Evolutionary conservation across 2,329 filamentous ascomycete genomes (phyloP), one percentile per base, ranked within the genome.

Genomic region (Claviceps arundinis): DNA sequence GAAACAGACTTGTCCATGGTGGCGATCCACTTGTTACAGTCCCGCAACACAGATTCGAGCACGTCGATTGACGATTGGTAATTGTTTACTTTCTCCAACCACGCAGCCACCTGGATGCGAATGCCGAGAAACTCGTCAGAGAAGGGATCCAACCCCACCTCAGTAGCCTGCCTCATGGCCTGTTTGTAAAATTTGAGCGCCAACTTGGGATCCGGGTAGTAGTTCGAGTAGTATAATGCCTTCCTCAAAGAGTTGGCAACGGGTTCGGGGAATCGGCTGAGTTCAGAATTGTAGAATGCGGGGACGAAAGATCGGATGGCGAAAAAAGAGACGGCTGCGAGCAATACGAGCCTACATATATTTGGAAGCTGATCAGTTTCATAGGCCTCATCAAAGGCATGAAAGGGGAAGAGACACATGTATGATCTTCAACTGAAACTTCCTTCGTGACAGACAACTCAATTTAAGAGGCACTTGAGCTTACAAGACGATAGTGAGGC

Each of bases 111-210:
- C 64, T 90, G 82, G 49, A 97, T 83, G 62, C 89, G 88, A 50
- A 97, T 82, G 8, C 93, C 93, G 59, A 96, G 76, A 37, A 96
- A 84, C 65, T 96, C 90, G 60, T 96, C 87, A 4, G 87, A 90
- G 64, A 90, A 94, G 0, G 87, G 88, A 63, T 97, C 89, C 71
- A 98, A 80, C 0, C 82, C 81, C 49, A 85, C 63, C 61, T 88
- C 82, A 48, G 82, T 72, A 53, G 89, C 89, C 50, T 85, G 76
- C 56, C 82, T 74, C 53, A 97, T 73, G 3, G 90, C 89, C 57
- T 85, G 78, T 60, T 83, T 83, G 66, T 95, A 97, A 66, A 88
- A 88, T 59, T 88, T 85, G 54, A 94, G 73, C 1, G 91, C 90
- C 51, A 85, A 76, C 54, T 85, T 77, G 2, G 87, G 81, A 54